Evolutionary conservation across 306 rosid genomes (phyloP).

Genomic region (Lupinus albus): DNA sequence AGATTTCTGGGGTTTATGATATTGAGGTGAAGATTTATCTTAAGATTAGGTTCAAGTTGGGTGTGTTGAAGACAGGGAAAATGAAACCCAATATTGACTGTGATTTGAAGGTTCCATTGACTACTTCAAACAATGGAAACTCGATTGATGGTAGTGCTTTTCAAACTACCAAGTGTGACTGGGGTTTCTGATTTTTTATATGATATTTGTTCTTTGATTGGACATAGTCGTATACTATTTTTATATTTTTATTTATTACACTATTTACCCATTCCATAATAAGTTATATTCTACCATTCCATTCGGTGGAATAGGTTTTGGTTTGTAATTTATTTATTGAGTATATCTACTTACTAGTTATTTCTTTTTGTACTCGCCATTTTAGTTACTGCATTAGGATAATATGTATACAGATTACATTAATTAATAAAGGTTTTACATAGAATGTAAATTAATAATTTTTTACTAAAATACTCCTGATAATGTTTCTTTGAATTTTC

Average conservation of each 20-base stretch:
- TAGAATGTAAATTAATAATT: too few species aligned
- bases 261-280: neutral
- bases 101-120: slow-evolving; percentile 59
- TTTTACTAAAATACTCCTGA: too few species aligned
- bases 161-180: slow-evolving; percentile 54
- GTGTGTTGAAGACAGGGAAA: slow-evolving; percentile 47
- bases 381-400: too few species aligned
- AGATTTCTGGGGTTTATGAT: slow-evolving; percentile 42
- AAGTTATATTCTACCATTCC: neutral
- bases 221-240: slow-evolving; percentile 25
- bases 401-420: too few species aligned
- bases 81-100: slow-evolving; percentile 65
- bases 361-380: too few species aligned
- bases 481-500: too few species aligned
- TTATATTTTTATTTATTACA: too few species aligned
- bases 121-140: slow-evolving; percentile 26
- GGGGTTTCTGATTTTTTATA: slow-evolving; percentile 49
- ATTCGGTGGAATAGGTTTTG: neutral
- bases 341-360: too few species aligned
- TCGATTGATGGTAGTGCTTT: slow-evolving; percentile 32
- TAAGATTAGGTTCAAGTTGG: slow-evolving; percentile 59
- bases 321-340: slow-evolving; percentile 6
- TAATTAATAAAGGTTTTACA: too few species aligned
- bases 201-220: slow-evolving; percentile 31
- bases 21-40: slow-evolving; percentile 65